These are phyloP conservation scores for Ophiostoma sp. DNA, from an alignment of 2,329 filamentous ascomycete genomes.

Conservation along the genomic window DNA sequence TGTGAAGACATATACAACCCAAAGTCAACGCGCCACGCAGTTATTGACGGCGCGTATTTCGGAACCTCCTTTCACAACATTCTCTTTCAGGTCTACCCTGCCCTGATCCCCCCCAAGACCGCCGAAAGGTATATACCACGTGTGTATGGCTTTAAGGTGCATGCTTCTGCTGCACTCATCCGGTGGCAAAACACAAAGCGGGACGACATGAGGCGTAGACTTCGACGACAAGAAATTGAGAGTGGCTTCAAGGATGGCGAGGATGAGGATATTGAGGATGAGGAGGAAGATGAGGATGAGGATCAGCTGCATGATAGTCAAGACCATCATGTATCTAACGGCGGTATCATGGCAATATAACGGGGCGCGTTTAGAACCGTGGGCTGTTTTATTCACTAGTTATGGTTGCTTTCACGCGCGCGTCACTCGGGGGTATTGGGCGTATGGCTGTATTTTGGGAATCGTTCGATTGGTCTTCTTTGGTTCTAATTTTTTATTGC, in stretches of 20 bases:
- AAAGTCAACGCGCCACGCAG: constrained; percentile 91
- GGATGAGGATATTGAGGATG: constrained; percentile 60
- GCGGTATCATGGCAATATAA: not conserved
- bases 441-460: not conserved
- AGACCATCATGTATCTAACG: not conserved
- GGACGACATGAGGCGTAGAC: constrained; percentile 76
- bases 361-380: not conserved
- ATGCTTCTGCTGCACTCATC: constrained; percentile 81
- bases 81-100: constrained; percentile 96
- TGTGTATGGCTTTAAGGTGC: constrained; percentile 94
- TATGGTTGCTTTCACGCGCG: not conserved
- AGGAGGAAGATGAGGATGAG: constrained; percentile 53
- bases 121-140: constrained; percentile 81
- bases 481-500: not conserved
- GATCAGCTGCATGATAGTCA: constrained; percentile 34
- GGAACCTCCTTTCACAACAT: constrained; percentile 99
- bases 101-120: constrained; percentile 82
- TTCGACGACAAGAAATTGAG: constrained; percentile 71
- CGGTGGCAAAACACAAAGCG: constrained; percentile 86
- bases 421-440: not conserved
- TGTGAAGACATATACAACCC: constrained; percentile 99
- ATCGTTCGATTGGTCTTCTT: not conserved
- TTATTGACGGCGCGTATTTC: constrained; percentile 97
- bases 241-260: constrained; percentile 75
- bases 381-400: not conserved